phyloP scores from a whole-genome alignment of 2,329 filamentous ascomycete genomes.

The Diplodia corticola region DNA sequence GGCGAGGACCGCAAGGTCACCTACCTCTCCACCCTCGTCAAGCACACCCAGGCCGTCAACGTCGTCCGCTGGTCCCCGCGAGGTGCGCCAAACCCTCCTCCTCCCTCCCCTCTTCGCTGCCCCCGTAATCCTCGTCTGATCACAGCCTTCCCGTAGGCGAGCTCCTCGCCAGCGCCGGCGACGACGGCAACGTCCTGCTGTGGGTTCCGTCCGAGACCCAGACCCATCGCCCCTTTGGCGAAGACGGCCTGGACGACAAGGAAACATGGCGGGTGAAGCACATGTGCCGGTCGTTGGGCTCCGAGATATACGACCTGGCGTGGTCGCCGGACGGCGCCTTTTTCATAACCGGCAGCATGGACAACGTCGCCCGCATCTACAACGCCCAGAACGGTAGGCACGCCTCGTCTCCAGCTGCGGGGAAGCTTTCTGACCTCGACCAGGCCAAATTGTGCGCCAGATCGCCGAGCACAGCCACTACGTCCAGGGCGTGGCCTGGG shows the following conservation, averaged over 20 bases:
- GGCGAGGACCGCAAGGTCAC: slow-evolving; percentile 87
- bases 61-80: slow-evolving; percentile 94
- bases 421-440: slow-evolving; percentile 92
- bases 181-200: slow-evolving; percentile 94
- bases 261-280: slow-evolving; percentile 96
- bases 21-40: slow-evolving; percentile 86
- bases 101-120: slow-evolving; percentile 26
- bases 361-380: slow-evolving; percentile 96
- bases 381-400: slow-evolving; percentile 80
- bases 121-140: slow-evolving; percentile 24
- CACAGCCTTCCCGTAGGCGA: slow-evolving; percentile 63
- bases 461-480: slow-evolving; percentile 98
- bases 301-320: slow-evolving; percentile 96
- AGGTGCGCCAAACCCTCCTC: slow-evolving; percentile 57
- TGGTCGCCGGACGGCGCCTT: slow-evolving; percentile 97
- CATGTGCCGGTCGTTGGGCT: slow-evolving; percentile 93
- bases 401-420: slow-evolving; percentile 54
- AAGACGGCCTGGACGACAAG: slow-evolving; percentile 86
- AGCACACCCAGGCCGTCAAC: slow-evolving; percentile 97
- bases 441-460: slow-evolving; percentile 68
- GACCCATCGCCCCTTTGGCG: slow-evolving; percentile 68
- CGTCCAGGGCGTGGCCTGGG: slow-evolving; percentile 97
- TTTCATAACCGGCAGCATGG: slow-evolving; percentile 99
- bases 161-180: slow-evolving; percentile 88
- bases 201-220: slow-evolving; percentile 88